phyloP scores from a whole-genome alignment of 345 rosid species.

The Cochlearia excelsa region DNA sequence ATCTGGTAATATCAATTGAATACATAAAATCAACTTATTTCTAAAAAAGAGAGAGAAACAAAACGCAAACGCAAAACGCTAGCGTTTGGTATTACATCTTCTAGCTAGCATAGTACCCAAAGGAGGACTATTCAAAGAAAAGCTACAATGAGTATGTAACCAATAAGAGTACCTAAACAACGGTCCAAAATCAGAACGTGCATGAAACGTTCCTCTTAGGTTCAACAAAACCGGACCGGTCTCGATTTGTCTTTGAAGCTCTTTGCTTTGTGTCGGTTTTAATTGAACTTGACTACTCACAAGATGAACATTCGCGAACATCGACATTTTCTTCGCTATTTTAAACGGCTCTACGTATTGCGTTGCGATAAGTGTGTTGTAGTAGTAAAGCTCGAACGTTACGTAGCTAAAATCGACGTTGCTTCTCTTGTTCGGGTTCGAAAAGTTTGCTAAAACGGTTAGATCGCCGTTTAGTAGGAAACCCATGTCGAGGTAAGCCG shows the following conservation, averaged over 20 bases:
- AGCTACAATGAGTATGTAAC: conserved; percentile 58
- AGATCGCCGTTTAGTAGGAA: conserved; percentile 69
- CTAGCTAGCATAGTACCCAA: conserved; percentile 54
- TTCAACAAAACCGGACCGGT: conserved; percentile 51
- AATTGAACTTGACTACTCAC: conserved; percentile 79
- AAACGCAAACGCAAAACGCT: conserved; percentile 19
- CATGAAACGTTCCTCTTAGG: conserved; percentile 61
- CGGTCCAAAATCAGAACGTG: conserved; percentile 60
- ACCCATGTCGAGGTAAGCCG: conserved; percentile 84
- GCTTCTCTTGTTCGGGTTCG: conserved; percentile 76
- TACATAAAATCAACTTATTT: no score
- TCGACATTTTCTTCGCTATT: conserved; percentile 40
- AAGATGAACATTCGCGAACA: conserved; percentile 49
- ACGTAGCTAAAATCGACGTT: conserved; percentile 58
- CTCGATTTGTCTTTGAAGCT: conserved; percentile 52
- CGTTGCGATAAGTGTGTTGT: conserved; percentile 58
- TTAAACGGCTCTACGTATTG: conserved; percentile 67
- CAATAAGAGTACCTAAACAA: conserved; percentile 67
- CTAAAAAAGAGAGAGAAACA: no score
- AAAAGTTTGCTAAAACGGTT: conserved; percentile 66
- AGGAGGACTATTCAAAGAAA: conserved; percentile 68
- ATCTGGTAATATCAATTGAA: no score
- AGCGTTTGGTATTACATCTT: conserved; percentile 73
- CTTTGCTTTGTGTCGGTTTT: conserved; percentile 41
- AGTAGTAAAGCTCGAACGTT: conserved; percentile 56